A percentile compares a stretch with the other conserved stretches of the same genome.
Evolutionary conservation across 345 rosid genomes (phyloP).

Genomic region (Brassica carinata): DNA sequence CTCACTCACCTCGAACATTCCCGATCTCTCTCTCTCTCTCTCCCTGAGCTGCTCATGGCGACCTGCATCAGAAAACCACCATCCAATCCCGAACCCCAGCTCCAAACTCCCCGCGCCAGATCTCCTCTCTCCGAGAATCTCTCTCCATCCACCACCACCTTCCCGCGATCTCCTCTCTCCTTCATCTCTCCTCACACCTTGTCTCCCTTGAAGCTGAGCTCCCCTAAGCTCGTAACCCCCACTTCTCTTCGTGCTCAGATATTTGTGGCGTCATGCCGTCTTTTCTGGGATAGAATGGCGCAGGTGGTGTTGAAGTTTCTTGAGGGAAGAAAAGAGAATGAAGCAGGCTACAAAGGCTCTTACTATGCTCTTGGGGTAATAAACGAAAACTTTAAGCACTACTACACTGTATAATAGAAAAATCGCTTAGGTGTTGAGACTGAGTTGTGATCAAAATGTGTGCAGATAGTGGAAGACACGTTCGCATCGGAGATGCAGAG

Average conservation of each 20-base stretch:
- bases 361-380: slow-evolving; percentile 89
- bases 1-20: neutral
- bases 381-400: neutral
- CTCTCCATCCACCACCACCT: slow-evolving; percentile 23
- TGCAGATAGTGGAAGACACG: slow-evolving; percentile 84
- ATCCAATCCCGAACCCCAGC: slow-evolving; percentile 31
- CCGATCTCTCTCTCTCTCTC: neutral
- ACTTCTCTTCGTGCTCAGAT: slow-evolving; percentile 42
- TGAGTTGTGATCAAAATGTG: neutral
- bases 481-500: slow-evolving; percentile 97
- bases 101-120: slow-evolving; percentile 51
- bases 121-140: slow-evolving; percentile 70
- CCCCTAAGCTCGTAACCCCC: slow-evolving; percentile 53
- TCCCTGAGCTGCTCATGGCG: slow-evolving; percentile 37
- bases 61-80: slow-evolving; percentile 79
- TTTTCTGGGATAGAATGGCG: slow-evolving; percentile 96
- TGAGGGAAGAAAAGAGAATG: slow-evolving; percentile 93
- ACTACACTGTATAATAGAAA: neutral
- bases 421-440: neutral
- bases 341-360: slow-evolving; percentile 89
- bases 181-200: slow-evolving; percentile 43
- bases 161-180: slow-evolving; percentile 25
- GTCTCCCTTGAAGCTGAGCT: slow-evolving; percentile 63
- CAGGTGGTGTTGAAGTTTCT: slow-evolving; percentile 93
- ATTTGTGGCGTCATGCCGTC: slow-evolving; percentile 81